A percentile compares a stretch with the other conserved stretches of the same genome.
Evolutionary conservation across 768 basidiomycete genomes (phyloP).

Genomic region (Hygrocybe coccinea): DNA sequence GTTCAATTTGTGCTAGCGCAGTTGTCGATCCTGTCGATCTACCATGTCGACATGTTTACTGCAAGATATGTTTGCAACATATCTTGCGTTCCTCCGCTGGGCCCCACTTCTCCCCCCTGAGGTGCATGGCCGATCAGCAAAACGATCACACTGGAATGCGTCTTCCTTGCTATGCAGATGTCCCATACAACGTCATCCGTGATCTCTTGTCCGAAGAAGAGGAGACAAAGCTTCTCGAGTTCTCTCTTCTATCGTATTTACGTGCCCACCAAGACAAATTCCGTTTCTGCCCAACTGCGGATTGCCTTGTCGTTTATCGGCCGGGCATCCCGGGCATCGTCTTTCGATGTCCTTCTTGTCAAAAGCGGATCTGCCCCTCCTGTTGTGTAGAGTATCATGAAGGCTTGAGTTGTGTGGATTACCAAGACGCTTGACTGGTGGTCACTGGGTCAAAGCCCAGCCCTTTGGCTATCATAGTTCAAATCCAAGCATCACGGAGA

Average conservation of each 20-base stretch:
- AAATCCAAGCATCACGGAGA: too few relatives aligned
- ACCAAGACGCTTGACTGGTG: background rate
- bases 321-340: slow-evolving; percentile 39
- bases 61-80: slow-evolving; percentile 44
- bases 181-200: slow-evolving; percentile 40
- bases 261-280: slow-evolving; percentile 37
- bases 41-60: slow-evolving; percentile 51
- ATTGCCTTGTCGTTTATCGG: slow-evolving; percentile 47
- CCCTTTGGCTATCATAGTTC: background rate
- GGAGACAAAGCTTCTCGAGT: slow-evolving; percentile 38
- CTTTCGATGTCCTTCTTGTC: slow-evolving; percentile 67
- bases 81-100: slow-evolving; percentile 34
- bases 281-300: slow-evolving; percentile 50
- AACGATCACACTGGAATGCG: background rate
- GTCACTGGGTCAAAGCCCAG: background rate
- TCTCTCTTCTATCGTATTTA: slow-evolving; percentile 41
- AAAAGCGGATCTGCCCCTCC: slow-evolving; percentile 61
- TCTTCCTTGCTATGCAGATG: slow-evolving; percentile 27
- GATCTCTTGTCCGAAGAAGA: slow-evolving; percentile 35
- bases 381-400: slow-evolving; percentile 42
- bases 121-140: slow-evolving; percentile 34
- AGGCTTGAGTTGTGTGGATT: slow-evolving; percentile 9
- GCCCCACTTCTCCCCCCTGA: slow-evolving; percentile 26
- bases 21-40: slow-evolving; percentile 31
- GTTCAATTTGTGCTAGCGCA: slow-evolving; percentile 38